Percentiles rank a stretch among this genome's conserved stretches.
These are phyloP conservation scores for Boletus rubroflammeus DNA, from an alignment of 768 basidiomycete genomes.

Conservation along the genomic window DNA sequence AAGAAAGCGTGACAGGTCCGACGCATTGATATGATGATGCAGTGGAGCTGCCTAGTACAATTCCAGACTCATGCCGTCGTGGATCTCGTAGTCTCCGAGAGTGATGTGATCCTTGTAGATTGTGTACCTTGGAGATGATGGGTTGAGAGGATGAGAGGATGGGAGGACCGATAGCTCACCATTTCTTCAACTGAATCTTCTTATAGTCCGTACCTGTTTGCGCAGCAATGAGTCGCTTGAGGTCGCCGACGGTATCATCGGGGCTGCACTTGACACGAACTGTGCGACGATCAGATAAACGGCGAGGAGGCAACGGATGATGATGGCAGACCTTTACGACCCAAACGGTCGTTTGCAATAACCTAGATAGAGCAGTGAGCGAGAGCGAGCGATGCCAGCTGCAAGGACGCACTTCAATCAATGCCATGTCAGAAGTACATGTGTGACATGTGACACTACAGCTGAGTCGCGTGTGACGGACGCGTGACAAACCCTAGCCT, in stretches of 20 bases:
- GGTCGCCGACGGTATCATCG: slow-evolving; percentile 94
- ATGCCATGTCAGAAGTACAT: slow-evolving; percentile 35
- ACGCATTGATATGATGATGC: slow-evolving; percentile 1
- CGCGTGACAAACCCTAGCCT: slow-evolving; percentile 7
- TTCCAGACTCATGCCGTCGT: slow-evolving; percentile 92
- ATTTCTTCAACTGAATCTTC: slow-evolving; percentile 97
- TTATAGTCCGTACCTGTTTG: slow-evolving; percentile 84
- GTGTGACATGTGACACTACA: slow-evolving; percentile 15
- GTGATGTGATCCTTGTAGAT: slow-evolving; percentile 97
- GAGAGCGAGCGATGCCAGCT: not conserved
- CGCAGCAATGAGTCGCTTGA: slow-evolving; percentile 95
- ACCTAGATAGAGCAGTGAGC: slow-evolving; percentile 45
- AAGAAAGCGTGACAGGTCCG: not conserved
- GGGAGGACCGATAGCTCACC: slow-evolving; percentile 49
- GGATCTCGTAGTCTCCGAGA: slow-evolving; percentile 86
- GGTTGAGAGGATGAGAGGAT: not conserved
- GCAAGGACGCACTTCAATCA: slow-evolving; percentile 47
- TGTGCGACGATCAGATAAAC: slow-evolving; percentile 31
- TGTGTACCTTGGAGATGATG: slow-evolving; percentile 63
- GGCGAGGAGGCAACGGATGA: not conserved
- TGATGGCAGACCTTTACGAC: slow-evolving; percentile 71
- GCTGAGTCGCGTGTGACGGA: slow-evolving; percentile 15
- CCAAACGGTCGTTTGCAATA: slow-evolving; percentile 94
- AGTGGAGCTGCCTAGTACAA: slow-evolving; percentile 56
- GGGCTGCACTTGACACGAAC: slow-evolving; percentile 95